phyloP scores from a whole-genome alignment of 2,329 filamentous ascomycete genomes.

The Diplodia scrobiculata region DNA sequence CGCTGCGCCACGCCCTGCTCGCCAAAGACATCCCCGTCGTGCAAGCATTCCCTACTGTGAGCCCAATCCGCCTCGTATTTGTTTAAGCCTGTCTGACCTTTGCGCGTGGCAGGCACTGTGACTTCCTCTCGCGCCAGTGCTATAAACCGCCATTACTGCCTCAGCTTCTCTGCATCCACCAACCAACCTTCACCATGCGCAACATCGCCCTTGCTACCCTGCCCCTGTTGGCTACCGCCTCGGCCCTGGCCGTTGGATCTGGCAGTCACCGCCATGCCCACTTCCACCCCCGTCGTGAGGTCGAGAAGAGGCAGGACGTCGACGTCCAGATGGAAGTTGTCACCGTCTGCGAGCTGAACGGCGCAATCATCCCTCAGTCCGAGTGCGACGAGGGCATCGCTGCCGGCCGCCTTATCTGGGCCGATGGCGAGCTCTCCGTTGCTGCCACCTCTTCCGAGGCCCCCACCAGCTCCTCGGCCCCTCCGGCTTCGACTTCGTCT shows the following conservation, averaged over 20 bases:
- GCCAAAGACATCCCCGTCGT: slow-evolving; percentile 12
- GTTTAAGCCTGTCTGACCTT: slow-evolving; percentile 3
- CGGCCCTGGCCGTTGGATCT: slow-evolving; percentile 21
- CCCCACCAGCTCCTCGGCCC: slow-evolving; percentile 33
- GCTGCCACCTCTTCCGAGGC: slow-evolving; percentile 32
- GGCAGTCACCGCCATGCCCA: slow-evolving; percentile 23
- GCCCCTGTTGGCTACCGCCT: slow-evolving; percentile 24
- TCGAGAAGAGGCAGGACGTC: slow-evolving; percentile 37
- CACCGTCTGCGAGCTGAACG: slow-evolving; percentile 72
- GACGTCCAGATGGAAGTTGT: slow-evolving; percentile 63
- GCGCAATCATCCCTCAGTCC: slow-evolving; percentile 60
- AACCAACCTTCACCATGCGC: slow-evolving; percentile 18
- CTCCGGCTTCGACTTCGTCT: slow-evolving; percentile 42
- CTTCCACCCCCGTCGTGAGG: slow-evolving; percentile 6
- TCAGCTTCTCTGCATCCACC: neutral
- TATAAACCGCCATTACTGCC: slow-evolving; percentile 16
- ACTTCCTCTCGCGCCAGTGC: slow-evolving; percentile 2
- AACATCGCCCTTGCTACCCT: slow-evolving; percentile 20
- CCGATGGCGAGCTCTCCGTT: slow-evolving; percentile 51
- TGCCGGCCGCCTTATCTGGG: slow-evolving; percentile 65
- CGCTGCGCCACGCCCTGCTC: slow-evolving; percentile 22
- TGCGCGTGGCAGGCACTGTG: slow-evolving; percentile 8
- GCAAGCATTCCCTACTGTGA: slow-evolving; percentile 22
- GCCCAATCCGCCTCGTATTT: slow-evolving; percentile 5
- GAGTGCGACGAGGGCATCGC: slow-evolving; percentile 72